A percentile compares a stretch with the other conserved stretches of the same genome.
phyloP scores from a whole-genome alignment of 352 stramenopile species.

The Phytophthora capsici region DNA sequence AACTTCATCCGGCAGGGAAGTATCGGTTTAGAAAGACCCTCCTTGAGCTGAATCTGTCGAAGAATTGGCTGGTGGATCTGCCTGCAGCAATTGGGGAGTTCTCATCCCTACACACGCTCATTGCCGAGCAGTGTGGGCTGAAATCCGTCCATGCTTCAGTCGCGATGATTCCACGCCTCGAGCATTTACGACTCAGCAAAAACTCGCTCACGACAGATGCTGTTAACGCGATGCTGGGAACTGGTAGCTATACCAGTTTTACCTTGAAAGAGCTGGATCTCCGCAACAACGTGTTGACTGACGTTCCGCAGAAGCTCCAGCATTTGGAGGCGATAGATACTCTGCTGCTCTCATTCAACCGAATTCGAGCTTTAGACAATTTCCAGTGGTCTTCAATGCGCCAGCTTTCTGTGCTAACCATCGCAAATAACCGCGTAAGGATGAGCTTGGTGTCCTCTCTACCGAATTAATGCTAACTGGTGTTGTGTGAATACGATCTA shows the following conservation, averaged over 20 bases:
- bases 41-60: conserved; percentile 72
- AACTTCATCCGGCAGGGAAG: conserved; percentile 48
- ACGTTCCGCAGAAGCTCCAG: conserved; percentile 50
- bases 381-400: conserved; percentile 69
- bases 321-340: conserved; percentile 67
- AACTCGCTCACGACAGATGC: conserved; percentile 69
- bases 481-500: conserved; percentile 17
- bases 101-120: conserved; percentile 64
- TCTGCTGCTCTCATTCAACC: conserved; percentile 75
- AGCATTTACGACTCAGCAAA: conserved; percentile 74
- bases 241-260: conserved; percentile 27
- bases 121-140: conserved; percentile 72
- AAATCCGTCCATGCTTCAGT: conserved; percentile 61
- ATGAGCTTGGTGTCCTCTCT: background rate
- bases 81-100: conserved; percentile 58
- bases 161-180: conserved; percentile 53
- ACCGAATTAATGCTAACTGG: background rate
- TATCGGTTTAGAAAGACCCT: conserved; percentile 63
- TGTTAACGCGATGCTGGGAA: conserved; percentile 51
- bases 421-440: conserved; percentile 75
- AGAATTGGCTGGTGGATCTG: conserved; percentile 63
- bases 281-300: conserved; percentile 68
- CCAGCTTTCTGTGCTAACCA: conserved; percentile 65
- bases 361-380: conserved; percentile 52
- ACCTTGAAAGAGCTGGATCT: conserved; percentile 79